Percentiles rank a stretch among this genome's conserved stretches.
phyloP scores from a whole-genome alignment of 75 land plant species.

The Sequoia sempervirens region DNA sequence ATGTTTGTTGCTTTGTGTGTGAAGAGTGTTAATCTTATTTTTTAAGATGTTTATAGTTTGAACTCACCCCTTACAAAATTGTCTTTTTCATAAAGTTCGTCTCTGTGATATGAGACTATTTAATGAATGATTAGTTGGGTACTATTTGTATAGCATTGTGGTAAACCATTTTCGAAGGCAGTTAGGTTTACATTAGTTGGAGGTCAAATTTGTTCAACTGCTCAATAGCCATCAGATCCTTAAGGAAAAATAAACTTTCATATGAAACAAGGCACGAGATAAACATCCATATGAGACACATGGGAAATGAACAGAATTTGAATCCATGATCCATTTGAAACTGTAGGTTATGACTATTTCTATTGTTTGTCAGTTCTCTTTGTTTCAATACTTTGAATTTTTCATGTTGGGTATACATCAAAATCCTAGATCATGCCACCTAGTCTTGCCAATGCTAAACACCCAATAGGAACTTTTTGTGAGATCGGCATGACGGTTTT shows the following conservation, averaged over 20 bases:
- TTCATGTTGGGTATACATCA: neutral
- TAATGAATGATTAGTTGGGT: neutral
- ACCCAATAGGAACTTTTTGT: too few species aligned
- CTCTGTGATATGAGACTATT: neutral
- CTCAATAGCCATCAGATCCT: neutral
- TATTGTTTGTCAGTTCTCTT: neutral
- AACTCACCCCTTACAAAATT: neutral
- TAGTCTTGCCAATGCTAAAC: too few species aligned
- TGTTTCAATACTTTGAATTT: neutral
- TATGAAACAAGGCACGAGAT: neutral
- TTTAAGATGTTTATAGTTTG: too few species aligned
- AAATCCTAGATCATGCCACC: too few species aligned
- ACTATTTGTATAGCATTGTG: neutral
- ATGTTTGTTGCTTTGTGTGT: too few species aligned
- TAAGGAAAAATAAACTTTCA: neutral
- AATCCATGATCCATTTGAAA: neutral
- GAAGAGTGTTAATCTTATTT: too few species aligned
- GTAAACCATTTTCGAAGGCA: neutral
- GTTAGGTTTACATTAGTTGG: neutral
- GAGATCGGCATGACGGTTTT: too few species aligned
- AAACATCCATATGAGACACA: too few species aligned
- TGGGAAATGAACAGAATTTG: neutral
- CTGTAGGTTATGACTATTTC: neutral
- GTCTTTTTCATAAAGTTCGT: neutral
- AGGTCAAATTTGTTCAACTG: neutral